Conservation (phyloP, 495 filamentous ascomycete species). For the Aspergillus indologenus region DNA sequence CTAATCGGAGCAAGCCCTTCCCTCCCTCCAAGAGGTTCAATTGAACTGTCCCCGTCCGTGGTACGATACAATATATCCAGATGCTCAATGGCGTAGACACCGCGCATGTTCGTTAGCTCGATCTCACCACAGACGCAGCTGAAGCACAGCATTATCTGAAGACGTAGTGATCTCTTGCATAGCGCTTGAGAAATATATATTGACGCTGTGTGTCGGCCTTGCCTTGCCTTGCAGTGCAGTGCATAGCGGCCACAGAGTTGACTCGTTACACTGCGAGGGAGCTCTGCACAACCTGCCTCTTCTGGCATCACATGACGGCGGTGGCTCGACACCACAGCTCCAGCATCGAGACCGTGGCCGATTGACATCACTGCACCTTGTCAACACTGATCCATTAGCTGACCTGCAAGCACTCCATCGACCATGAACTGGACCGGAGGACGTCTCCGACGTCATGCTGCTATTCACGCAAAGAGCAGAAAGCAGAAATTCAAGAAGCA, state of each 20-base stretch:
- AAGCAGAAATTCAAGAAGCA: constrained; percentile 31
- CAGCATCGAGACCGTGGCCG: background rate
- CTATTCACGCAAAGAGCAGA: constrained; percentile 27
- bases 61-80: background rate
- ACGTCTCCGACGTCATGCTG: constrained; percentile 38
- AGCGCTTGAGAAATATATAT: background rate
- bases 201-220: background rate
- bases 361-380: background rate
- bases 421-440: constrained; percentile 49
- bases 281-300: background rate
- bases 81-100: background rate
- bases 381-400: background rate
- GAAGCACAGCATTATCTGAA: background rate
- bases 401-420: background rate
- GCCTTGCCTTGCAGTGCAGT: background rate
- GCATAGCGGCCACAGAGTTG: background rate
- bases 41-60: background rate
- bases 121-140: background rate
- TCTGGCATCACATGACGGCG: background rate
- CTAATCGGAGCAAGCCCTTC: background rate
- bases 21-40: too few relatives aligned
- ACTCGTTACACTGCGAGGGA: background rate
- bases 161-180: background rate
- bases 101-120: background rate
- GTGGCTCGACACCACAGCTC: background rate